Percentiles rank a stretch among this genome's conserved stretches.
Conservation (phyloP, 345 rosid genomes). For the Gossypium stocksii region DNA sequence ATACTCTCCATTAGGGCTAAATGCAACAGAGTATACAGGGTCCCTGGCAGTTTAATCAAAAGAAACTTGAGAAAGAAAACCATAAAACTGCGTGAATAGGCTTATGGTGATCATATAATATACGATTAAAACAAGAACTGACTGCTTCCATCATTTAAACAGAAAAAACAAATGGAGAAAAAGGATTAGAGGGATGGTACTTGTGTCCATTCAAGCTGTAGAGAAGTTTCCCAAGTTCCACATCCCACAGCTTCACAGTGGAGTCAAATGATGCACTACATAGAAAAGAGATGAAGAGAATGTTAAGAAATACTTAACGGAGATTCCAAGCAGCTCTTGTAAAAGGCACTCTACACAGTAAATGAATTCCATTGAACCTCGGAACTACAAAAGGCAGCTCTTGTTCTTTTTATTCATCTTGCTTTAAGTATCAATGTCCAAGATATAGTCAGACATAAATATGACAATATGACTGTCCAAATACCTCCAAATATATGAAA, state of each 20-base stretch:
- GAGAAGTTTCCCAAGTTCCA: conserved; percentile 79
- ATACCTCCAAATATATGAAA: too few species aligned
- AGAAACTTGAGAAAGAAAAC: not conserved
- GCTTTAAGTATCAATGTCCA: too few species aligned
- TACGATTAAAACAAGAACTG: not conserved
- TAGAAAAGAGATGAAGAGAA: conserved; percentile 9
- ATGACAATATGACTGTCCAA: too few species aligned
- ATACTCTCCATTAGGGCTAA: conserved; percentile 95
- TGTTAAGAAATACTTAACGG: not conserved
- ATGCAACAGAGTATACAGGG: conserved; percentile 89
- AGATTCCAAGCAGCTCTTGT: not conserved
- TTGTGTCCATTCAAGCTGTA: conserved; percentile 87
- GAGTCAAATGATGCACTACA: conserved; percentile 97
- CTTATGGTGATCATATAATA: not conserved
- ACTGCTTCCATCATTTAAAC: not conserved
- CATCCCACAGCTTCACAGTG: conserved; percentile 96
- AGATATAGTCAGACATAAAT: too few species aligned
- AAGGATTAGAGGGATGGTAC: conserved; percentile 28
- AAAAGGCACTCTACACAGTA: not conserved
- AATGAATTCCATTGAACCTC: not conserved
- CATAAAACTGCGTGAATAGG: not conserved
- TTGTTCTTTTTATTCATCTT: too few species aligned
- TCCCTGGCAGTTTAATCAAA: conserved; percentile 44
- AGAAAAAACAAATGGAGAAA: not conserved
- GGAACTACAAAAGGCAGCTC: not conserved